These are phyloP conservation scores for Coemansia sp. DNA, from an alignment of 192 early-diverging fungal genomes.

Conservation along the genomic window DNA sequence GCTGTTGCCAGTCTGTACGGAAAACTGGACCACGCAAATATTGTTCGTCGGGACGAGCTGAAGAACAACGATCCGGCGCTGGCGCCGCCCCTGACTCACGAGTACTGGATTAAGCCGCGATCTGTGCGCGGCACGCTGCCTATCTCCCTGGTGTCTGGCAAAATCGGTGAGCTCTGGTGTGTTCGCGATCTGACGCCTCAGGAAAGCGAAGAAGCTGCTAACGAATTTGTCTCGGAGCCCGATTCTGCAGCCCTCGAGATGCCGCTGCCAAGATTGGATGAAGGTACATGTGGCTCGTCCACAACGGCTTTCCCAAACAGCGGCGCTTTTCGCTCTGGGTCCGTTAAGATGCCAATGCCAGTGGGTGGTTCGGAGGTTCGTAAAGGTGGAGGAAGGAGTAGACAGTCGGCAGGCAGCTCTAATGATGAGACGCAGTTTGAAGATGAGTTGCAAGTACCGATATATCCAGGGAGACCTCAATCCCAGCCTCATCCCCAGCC, in stretches of 20 bases:
- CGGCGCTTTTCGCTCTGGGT: background rate
- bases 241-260: background rate
- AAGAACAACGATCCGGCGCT: background rate
- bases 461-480: too few relatives aligned
- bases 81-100: background rate
- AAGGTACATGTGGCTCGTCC: background rate
- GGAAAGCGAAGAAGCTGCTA: background rate
- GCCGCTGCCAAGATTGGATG: background rate
- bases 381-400: too few relatives aligned
- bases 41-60: constrained; percentile 37
- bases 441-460: too few relatives aligned
- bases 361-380: too few relatives aligned
- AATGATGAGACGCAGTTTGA: too few relatives aligned
- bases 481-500: background rate
- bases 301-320: background rate
- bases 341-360: background rate
- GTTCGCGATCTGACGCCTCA: constrained; percentile 17
- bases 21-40: constrained; percentile 19
- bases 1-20: constrained; percentile 25
- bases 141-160: constrained; percentile 19
- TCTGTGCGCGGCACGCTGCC: constrained; percentile 37
- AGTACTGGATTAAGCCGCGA: background rate
- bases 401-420: too few relatives aligned
- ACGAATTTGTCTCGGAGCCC: background rate
- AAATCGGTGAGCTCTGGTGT: constrained; percentile 32